A percentile compares a stretch with the other conserved stretches of the same genome.
Evolutionary conservation across 768 basidiomycete species (phyloP).

Genomic region (Mycena pura): DNA sequence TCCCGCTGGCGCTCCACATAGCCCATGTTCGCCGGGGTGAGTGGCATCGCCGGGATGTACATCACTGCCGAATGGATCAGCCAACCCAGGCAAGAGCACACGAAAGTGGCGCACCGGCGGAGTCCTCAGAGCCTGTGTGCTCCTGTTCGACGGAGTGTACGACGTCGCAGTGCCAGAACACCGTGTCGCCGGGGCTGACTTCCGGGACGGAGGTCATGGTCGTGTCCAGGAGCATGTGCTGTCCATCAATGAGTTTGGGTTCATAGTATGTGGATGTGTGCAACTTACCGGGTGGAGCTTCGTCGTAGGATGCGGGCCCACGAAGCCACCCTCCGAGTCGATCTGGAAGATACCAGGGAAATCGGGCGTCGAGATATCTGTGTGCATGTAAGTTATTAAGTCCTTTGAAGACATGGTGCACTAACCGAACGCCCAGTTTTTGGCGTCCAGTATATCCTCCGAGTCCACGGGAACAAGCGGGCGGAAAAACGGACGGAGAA

Average conservation of each 20-base stretch:
- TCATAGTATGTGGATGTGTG: constrained; percentile 33
- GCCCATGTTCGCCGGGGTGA: constrained; percentile 63
- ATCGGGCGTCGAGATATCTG: constrained; percentile 48
- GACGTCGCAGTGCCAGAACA: constrained; percentile 66
- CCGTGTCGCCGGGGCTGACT: constrained; percentile 71
- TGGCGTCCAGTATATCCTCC: constrained; percentile 42
- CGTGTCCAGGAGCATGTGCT: constrained; percentile 56
- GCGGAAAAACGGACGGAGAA: constrained; percentile 72
- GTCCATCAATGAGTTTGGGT: constrained; percentile 43
- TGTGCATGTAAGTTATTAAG: no score
- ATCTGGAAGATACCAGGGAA: constrained; percentile 47
- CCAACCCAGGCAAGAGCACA: constrained; percentile 23
- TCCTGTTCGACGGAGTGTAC: constrained; percentile 40
- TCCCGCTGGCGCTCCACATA: constrained; percentile 71
- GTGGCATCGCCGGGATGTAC: constrained; percentile 79
- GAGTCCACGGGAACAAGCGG: constrained; percentile 44
- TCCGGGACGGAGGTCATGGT: constrained; percentile 69
- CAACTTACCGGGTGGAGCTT: constrained; percentile 36
- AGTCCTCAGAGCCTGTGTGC: constrained; percentile 53
- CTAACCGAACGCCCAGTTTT: constrained; percentile 53
- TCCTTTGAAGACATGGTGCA: no score
- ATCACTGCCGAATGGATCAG: constrained; percentile 54
- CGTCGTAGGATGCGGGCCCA: constrained; percentile 50
- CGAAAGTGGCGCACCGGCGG: constrained; percentile 43
- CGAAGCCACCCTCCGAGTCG: constrained; percentile 30